Percentiles rank a stretch among this genome's conserved stretches.
Evolutionary conservation across 441 rosid species (phyloP).

Genomic region (Mallotus repandus): DNA sequence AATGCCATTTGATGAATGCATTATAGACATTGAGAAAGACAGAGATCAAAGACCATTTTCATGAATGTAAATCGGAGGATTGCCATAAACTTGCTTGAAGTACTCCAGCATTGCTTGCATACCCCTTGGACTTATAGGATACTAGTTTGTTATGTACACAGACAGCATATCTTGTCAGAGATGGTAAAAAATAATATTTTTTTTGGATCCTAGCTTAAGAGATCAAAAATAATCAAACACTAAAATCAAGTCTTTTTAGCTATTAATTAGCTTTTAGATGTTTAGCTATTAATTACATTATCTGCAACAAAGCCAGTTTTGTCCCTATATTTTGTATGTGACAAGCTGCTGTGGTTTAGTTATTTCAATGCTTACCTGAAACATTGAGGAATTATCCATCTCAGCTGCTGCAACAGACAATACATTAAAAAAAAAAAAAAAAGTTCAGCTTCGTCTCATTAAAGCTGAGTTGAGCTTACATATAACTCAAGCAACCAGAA

Average conservation of each 20-base stretch:
- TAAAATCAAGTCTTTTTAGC: no score
- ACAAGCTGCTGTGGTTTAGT: no score
- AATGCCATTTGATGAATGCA: background rate
- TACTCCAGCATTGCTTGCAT: constrained; percentile 46
- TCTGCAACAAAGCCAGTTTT: no score
- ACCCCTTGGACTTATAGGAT: constrained; percentile 39
- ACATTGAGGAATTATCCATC: background rate
- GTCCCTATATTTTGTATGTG: no score
- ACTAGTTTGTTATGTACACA: constrained; percentile 24
- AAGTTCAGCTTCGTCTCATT: background rate
- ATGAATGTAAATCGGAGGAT: constrained; percentile 66
- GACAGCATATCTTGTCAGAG: background rate
- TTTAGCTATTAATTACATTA: no score
- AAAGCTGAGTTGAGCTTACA: no score
- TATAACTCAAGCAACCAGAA: no score
- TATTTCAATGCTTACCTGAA: constrained; percentile 23
- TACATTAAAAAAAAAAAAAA: constrained; percentile 5
- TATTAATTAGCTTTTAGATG: no score
- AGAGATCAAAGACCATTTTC: constrained; percentile 59
- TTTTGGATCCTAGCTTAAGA: no score
- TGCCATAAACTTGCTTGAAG: constrained; percentile 56
- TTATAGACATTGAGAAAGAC: background rate
- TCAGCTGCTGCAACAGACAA: constrained; percentile 9
- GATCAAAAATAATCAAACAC: no score
- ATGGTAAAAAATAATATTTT: background rate